Conservation (phyloP, 2,329 filamentous ascomycete species). For the Alternaria rosae region DNA sequence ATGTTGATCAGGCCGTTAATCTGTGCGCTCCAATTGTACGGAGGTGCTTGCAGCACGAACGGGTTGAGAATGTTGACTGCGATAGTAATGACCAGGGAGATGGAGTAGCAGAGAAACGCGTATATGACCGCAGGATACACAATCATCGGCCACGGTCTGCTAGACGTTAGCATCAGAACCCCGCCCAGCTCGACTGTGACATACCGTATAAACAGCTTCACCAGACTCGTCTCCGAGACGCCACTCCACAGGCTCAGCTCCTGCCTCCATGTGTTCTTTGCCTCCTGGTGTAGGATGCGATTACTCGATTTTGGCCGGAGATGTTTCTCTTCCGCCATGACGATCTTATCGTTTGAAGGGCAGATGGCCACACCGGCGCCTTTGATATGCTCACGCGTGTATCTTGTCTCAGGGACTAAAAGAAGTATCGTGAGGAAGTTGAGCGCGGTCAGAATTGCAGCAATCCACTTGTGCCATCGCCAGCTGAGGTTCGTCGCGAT, state of each 20-base stretch:
- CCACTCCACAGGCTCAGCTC: slow-evolving; percentile 47
- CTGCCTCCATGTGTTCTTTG: slow-evolving; percentile 46
- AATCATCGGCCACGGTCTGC: slow-evolving; percentile 48
- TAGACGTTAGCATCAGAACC: background rate
- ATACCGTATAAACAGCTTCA: slow-evolving; percentile 43
- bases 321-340: slow-evolving; percentile 9
- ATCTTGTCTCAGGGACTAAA: slow-evolving; percentile 50
- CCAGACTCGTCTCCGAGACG: slow-evolving; percentile 38
- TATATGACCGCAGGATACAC: slow-evolving; percentile 50
- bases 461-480: slow-evolving; percentile 51
- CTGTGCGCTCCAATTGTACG: slow-evolving; percentile 47
- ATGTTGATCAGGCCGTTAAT: slow-evolving; percentile 53
- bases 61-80: slow-evolving; percentile 51
- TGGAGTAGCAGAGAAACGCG: slow-evolving; percentile 49
- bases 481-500: slow-evolving; percentile 46
- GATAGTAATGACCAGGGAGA: slow-evolving; percentile 49
- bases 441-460: slow-evolving; percentile 30
- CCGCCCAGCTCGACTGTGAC: background rate
- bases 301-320: slow-evolving; percentile 5
- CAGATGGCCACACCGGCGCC: background rate
- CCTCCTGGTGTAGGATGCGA: slow-evolving; percentile 14
- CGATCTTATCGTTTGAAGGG: slow-evolving; percentile 23
- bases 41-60: slow-evolving; percentile 51
- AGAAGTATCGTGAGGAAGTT: slow-evolving; percentile 49
- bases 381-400: slow-evolving; percentile 30